These are phyloP conservation scores for Geotrichum fermentans DNA, from an alignment of 1,139 yeast species.

Conservation along the genomic window DNA sequence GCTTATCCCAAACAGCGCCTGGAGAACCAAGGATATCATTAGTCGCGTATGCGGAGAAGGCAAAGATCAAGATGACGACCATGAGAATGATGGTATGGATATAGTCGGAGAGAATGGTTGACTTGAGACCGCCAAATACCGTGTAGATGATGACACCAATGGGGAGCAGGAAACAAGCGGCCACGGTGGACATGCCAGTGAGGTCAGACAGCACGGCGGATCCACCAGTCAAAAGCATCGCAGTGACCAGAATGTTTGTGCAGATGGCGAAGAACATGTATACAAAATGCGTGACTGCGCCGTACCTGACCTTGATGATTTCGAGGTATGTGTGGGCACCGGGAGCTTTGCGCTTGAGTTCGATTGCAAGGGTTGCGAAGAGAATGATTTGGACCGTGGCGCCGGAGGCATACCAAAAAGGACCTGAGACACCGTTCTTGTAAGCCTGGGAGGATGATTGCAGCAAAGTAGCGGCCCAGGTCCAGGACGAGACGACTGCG, in stretches of 20 bases:
- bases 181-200: constrained; percentile 80
- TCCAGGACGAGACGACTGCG: constrained; percentile 89
- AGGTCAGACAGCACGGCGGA: constrained; percentile 70
- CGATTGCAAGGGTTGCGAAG: constrained; percentile 69
- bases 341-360: constrained; percentile 67
- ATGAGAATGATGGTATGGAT: constrained; percentile 57
- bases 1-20: constrained; percentile 66
- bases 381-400: constrained; percentile 69
- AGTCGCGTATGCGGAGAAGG: constrained; percentile 46
- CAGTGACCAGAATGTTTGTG: constrained; percentile 82
- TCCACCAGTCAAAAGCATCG: constrained; percentile 83
- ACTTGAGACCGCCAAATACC: constrained; percentile 82
- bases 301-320: constrained; percentile 63
- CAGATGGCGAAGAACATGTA: constrained; percentile 75
- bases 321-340: constrained; percentile 74
- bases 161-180: constrained; percentile 76
- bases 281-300: constrained; percentile 61
- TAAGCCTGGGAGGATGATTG: constrained; percentile 76
- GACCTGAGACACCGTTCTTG: constrained; percentile 71
- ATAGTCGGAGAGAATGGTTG: constrained; percentile 84
- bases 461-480: constrained; percentile 85
- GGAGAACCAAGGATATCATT: constrained; percentile 66
- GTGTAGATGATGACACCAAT: constrained; percentile 80
- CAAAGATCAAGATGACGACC: constrained; percentile 38
- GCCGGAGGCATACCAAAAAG: constrained; percentile 71